Evolutionary conservation across 805 yeast species (phyloP), one percentile per base, ranked within the genome.

Genomic region (Sporopachydermia lactativora): DNA sequence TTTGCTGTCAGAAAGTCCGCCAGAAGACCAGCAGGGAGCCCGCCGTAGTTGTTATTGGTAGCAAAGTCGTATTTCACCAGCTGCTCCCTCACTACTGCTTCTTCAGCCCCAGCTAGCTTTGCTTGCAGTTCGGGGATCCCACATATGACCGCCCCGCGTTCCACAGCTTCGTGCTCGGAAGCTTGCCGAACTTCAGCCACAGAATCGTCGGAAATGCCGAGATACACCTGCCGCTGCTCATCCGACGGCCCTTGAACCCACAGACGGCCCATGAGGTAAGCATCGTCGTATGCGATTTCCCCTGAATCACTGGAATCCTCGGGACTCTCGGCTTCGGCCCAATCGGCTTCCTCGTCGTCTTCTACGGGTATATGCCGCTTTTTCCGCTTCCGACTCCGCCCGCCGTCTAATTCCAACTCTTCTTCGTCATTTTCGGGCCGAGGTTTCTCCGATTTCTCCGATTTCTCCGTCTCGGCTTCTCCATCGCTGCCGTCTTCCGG

Each of bases 231-330:
- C 3, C 65, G 47, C 34, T 70, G 71, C 15, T 71, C 77, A 18
- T 61, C 65, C 2, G 52, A 66, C 1, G 97, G 97, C 0, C 98
- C 98, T 57, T 86, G 96, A 2, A 92, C 70, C 92, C 95, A 86
- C 14, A 88, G 53, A 42, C 82, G 66, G 4, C 96, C 95, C 79
- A 82, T 80, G 18, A 80, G 65, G 51, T 80, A 85, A 0, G 75
- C 70, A 41, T 73, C 75, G 34, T 68, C 74, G 14, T 52, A 48
- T 15, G 64, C 61, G 17, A 75, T 15, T 66, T 61, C 61, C 8
- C 62, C 66, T 5, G 68, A 71, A 4, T 61, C 68, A 4, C 52
- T 63, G 6, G 60, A 62, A 3, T 52, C 61, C 0, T 61, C 66
- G 1, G 64, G 64, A 1, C 64, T 69, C 2, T 61, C 62, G 8